phyloP scores from a whole-genome alignment of 2,329 filamentous ascomycete genomes.

The Colletotrichum orbiculare region DNA sequence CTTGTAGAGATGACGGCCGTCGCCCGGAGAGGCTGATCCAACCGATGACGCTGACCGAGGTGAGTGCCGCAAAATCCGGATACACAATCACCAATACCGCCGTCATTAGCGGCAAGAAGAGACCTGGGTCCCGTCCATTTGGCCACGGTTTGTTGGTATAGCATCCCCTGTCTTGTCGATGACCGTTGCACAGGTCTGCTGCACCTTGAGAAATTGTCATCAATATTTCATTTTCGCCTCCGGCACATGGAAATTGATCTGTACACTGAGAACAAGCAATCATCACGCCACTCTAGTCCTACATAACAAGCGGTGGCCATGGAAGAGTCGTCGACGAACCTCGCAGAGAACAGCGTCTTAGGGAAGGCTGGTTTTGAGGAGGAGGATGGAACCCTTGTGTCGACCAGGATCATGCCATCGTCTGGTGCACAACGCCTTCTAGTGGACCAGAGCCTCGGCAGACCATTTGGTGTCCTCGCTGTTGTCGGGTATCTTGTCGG shows the following conservation, averaged over 20 bases:
- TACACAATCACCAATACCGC: conserved; percentile 24
- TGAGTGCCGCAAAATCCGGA: conserved; percentile 30
- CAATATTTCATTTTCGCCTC: too few relatives aligned
- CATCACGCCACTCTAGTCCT: background rate
- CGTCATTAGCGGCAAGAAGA: conserved; percentile 27
- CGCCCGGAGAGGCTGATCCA: conserved; percentile 16
- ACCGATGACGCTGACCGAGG: conserved; percentile 33
- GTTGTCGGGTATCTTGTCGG: conserved; percentile 2
- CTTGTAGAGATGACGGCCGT: conserved; percentile 16
- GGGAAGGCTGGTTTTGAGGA: background rate
- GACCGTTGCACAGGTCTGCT: background rate
- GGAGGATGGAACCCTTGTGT: background rate
- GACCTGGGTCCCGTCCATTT: conserved; percentile 11
- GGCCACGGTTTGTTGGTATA: conserved; percentile 13
- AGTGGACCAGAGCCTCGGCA: conserved; percentile 1
- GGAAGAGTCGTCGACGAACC: too few relatives aligned
- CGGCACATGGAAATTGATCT: too few relatives aligned
- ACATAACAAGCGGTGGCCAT: too few relatives aligned
- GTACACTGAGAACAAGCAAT: background rate
- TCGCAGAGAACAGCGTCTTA: too few relatives aligned
- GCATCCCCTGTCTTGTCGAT: background rate
- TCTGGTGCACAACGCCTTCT: background rate
- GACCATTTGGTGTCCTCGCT: background rate
- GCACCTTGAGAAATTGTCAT: background rate
- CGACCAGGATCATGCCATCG: conserved; percentile 29